Evolutionary conservation across 2,329 filamentous ascomycete species (phyloP).

Genomic region (Claviceps purpurea): DNA sequence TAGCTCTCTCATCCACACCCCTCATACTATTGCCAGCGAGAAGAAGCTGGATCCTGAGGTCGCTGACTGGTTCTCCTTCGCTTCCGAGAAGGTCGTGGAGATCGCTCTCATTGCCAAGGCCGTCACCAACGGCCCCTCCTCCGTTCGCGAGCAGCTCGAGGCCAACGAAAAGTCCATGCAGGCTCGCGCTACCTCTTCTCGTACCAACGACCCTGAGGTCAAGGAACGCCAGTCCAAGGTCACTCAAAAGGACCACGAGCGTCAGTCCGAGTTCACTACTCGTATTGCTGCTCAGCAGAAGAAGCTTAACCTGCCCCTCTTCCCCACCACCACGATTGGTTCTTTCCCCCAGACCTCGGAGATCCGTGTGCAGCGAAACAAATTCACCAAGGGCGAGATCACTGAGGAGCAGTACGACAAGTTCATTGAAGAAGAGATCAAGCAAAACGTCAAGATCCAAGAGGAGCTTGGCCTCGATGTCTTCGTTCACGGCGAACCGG

Average conservation of each 20-base stretch:
- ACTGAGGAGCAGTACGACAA: slow-evolving; percentile 85
- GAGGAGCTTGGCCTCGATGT: slow-evolving; percentile 96
- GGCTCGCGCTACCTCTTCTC: slow-evolving; percentile 78
- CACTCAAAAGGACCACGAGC: slow-evolving; percentile 73
- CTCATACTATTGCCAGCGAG: slow-evolving; percentile 95
- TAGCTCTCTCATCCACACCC: slow-evolving; percentile 94
- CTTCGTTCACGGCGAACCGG: slow-evolving; percentile 95
- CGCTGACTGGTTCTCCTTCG: slow-evolving; percentile 97
- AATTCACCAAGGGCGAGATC: slow-evolving; percentile 98
- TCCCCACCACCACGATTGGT: slow-evolving; percentile 98
- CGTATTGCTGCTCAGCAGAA: slow-evolving; percentile 83
- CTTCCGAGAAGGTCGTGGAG: slow-evolving; percentile 84
- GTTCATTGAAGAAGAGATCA: slow-evolving; percentile 99
- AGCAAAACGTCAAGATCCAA: slow-evolving; percentile 89
- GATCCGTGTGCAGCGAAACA: slow-evolving; percentile 92
- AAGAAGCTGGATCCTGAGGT: slow-evolving; percentile 95
- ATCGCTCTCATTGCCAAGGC: slow-evolving; percentile 92
- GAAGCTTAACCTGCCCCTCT: slow-evolving; percentile 84
- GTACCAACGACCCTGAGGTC: slow-evolving; percentile 94
- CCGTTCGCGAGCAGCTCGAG: slow-evolving; percentile 80
- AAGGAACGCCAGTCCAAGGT: slow-evolving; percentile 93
- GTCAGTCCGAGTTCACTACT: slow-evolving; percentile 74
- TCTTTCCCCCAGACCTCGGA: slow-evolving; percentile 99
- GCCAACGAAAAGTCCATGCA: slow-evolving; percentile 93
- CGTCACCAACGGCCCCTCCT: slow-evolving; percentile 78